Base-by-base conservation (phyloP, 495 filamentous ascomycete species). In the Baudoinia panamericana region DNA sequence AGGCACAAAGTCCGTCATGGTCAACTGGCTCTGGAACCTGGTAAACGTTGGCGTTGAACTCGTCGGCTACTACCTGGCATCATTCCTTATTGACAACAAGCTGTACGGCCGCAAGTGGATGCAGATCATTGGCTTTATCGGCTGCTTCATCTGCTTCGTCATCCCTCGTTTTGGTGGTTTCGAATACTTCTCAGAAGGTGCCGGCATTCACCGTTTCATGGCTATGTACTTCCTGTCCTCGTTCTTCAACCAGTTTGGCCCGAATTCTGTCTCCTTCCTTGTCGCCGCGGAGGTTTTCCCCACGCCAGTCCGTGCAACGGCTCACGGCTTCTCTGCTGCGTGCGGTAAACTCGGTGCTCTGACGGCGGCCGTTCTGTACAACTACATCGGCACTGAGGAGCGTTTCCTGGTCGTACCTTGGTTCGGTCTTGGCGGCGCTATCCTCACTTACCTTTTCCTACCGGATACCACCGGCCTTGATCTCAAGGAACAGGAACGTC, bases 161-260 rank as follows among this genome's bases (percentile, higher is more conserved):
- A 64, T 93, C 13, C 85, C 86, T 5, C 84, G 73, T 23, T 93
- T 92, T 72, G 61, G 82, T 54, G 61, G 82, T 54, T 93, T 71
- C 68, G 53, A 80, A 0, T 86, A 87, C 68, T 93, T 82, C 66
- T 80, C 66, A 11, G 56, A 55, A 10, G 63, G 67, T 0, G 63
- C 62, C 12, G 70, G 80, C 51, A 77, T 92, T 64, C 69, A 78
- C 44, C 63, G 66, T 0, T 94, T 94, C 78, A 84, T 90, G 61
- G 73, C 84, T 45, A 90, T 94, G 81, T 80, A 93, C 69, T 94
- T 87, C 67, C 59, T 90, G 33, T 82, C 80, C 31, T 84, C 79
- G 27, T 93, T 94, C 69, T 94, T 94, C 76, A 92, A 90, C 68
- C 86, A 94, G 59, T 93, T 94, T 53, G 84, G 86, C 6, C 84